Conservation (phyloP, 208 protist species). For the Leishmania arabica region DNA sequence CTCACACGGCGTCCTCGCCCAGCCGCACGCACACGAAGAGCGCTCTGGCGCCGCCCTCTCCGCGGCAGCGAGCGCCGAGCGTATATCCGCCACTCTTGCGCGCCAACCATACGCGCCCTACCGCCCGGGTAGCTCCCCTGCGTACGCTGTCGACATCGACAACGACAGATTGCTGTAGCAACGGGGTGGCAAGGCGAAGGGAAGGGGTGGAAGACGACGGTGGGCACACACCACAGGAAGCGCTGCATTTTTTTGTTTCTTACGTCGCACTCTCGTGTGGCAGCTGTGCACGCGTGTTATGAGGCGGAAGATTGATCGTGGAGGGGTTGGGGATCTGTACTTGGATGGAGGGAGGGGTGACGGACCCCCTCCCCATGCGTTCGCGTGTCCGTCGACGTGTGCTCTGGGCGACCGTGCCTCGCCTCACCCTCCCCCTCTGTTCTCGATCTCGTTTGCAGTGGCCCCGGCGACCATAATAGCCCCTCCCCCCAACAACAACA, state of each 20-base stretch:
- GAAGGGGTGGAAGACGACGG: background rate
- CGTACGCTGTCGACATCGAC: slow-evolving; percentile 37
- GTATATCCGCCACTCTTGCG: slow-evolving; percentile 13
- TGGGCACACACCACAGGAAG: background rate
- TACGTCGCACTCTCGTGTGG: background rate
- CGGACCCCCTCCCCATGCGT: background rate
- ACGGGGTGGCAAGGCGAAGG: background rate
- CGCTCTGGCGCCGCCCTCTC: background rate
- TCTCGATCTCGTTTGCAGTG: background rate
- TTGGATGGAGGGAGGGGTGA: background rate
- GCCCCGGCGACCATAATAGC: background rate
- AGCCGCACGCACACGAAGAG: background rate
- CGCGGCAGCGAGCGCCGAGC: background rate
- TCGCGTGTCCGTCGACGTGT: background rate
- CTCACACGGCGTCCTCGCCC: background rate
- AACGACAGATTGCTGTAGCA: slow-evolving; percentile 15
- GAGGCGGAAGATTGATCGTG: background rate
- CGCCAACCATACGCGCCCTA: slow-evolving; percentile 32
- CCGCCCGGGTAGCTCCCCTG: slow-evolving; percentile 31
- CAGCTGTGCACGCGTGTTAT: background rate
- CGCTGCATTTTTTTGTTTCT: background rate
- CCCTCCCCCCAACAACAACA: background rate
- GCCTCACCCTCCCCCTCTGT: background rate
- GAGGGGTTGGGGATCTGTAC: background rate
- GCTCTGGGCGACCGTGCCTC: background rate